Conservation (phyloP, 2,329 filamentous ascomycete species). For the Exophiala sp. region DNA sequence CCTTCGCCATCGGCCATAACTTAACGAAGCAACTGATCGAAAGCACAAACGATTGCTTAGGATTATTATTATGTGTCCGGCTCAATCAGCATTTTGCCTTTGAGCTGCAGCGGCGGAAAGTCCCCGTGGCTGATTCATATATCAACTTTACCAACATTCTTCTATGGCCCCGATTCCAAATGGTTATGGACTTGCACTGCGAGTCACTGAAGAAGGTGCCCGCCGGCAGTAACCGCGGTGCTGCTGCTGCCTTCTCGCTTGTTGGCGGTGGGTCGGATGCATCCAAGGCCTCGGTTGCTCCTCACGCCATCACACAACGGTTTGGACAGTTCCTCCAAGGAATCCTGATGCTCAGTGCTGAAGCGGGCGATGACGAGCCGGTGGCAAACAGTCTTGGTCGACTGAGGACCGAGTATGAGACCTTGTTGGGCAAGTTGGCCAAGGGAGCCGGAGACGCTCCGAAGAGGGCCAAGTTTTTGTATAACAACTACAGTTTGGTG, state of each 20-base stretch:
- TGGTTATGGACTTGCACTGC: constrained; percentile 87
- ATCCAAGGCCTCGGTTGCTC: constrained; percentile 66
- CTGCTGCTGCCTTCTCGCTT: constrained; percentile 47
- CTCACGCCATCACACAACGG: constrained; percentile 87
- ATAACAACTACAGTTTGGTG: constrained; percentile 94
- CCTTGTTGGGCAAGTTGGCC: constrained; percentile 71
- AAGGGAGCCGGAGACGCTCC: constrained; percentile 67
- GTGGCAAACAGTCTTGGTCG: constrained; percentile 73
- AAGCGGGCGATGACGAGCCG: constrained; percentile 90
- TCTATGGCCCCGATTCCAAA: constrained; percentile 91
- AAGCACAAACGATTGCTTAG: constrained; percentile 74
- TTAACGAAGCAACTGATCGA: constrained; percentile 71
- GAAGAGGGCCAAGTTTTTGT: constrained; percentile 80
- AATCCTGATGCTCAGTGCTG: constrained; percentile 74
- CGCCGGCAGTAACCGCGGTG: constrained; percentile 41
- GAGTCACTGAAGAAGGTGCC: constrained; percentile 68
- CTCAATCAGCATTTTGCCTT: constrained; percentile 93
- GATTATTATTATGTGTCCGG: constrained; percentile 82
- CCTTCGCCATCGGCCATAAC: constrained; percentile 72
- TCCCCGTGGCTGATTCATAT: constrained; percentile 83
- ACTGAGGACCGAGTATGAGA: constrained; percentile 73
- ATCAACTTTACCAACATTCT: constrained; percentile 94
- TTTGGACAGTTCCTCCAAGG: constrained; percentile 89
- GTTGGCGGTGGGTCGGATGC: constrained; percentile 48
- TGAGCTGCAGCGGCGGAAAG: constrained; percentile 81